These are phyloP conservation scores for Pholiota microspora DNA, from an alignment of 768 basidiomycete species.

Conservation along the genomic window DNA sequence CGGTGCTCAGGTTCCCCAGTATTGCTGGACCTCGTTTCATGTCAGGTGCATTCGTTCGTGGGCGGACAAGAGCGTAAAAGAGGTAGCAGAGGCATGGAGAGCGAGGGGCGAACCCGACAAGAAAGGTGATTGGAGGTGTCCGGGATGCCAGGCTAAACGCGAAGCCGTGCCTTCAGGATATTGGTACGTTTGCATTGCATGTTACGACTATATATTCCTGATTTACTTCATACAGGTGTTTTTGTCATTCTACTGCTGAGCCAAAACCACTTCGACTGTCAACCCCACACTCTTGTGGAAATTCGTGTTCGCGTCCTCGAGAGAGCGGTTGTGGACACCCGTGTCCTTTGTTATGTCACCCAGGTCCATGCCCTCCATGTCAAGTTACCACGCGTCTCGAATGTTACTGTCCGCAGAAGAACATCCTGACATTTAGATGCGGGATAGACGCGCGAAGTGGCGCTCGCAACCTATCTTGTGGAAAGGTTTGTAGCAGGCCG, in stretches of 20 bases:
- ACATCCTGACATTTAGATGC: constrained; percentile 57
- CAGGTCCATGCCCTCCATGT: constrained; percentile 96
- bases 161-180: constrained; percentile 63
- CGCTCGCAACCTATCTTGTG: constrained; percentile 38
- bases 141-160: constrained; percentile 87
- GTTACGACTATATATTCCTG: constrained; percentile 1
- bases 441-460: constrained; percentile 37
- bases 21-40: constrained; percentile 92
- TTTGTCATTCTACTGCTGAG: constrained; percentile 73
- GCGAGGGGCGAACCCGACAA: constrained; percentile 61
- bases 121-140: constrained; percentile 87
- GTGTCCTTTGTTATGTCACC: constrained; percentile 86
- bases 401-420: constrained; percentile 77
- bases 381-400: constrained; percentile 70
- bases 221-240: constrained; percentile 55
- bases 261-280: constrained; percentile 69
- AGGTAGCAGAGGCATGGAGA: constrained; percentile 68
- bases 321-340: constrained; percentile 69
- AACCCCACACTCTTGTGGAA: constrained; percentile 76
- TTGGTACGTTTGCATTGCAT: constrained; percentile 40
- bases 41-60: constrained; percentile 86
- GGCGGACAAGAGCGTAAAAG: constrained; percentile 81
- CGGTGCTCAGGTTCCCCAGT: constrained; percentile 44
- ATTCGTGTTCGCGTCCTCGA: constrained; percentile 61
- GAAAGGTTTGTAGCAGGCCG: constrained; percentile 37